Percentiles rank a stretch among this genome's conserved stretches.
These are phyloP conservation scores for Amoeboaphelidium occidentale DNA, from an alignment of 371 early-diverging fungal species.

Conservation along the genomic window DNA sequence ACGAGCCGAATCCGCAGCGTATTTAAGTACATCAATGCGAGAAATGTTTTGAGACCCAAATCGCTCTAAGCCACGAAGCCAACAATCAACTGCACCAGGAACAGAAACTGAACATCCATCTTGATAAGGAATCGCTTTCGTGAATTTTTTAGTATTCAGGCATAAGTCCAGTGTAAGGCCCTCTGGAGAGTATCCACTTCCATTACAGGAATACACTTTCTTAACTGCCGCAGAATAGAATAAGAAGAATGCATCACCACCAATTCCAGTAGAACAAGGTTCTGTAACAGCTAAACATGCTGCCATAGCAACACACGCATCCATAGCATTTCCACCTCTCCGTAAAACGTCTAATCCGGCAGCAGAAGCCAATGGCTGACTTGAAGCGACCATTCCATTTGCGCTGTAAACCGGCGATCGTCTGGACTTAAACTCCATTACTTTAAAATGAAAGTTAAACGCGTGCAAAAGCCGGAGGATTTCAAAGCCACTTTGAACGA, in stretches of 20 bases:
- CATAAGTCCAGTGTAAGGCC: slow-evolving; percentile 25
- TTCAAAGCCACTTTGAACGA: no score
- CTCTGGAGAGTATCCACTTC: slow-evolving; percentile 44
- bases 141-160: slow-evolving; percentile 9
- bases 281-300: slow-evolving; percentile 30
- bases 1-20: slow-evolving; percentile 43
- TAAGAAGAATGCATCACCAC: slow-evolving; percentile 73
- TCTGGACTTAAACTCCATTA: slow-evolving; percentile 18
- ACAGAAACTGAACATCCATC: slow-evolving; percentile 40
- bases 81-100: slow-evolving; percentile 60
- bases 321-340: slow-evolving; percentile 71
- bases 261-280: slow-evolving; percentile 66
- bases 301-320: slow-evolving; percentile 58
- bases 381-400: slow-evolving; percentile 26
- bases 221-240: slow-evolving; percentile 36
- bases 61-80: slow-evolving; percentile 33
- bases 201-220: slow-evolving; percentile 36
- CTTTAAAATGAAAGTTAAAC: no score
- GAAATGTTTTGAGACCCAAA: slow-evolving; percentile 46
- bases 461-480: no score
- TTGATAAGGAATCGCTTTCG: slow-evolving; percentile 13
- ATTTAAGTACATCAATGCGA: slow-evolving; percentile 27
- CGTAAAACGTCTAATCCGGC: slow-evolving; percentile 51
- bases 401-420: slow-evolving; percentile 19
- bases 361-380: slow-evolving; percentile 52